Percentiles rank a stretch among this genome's conserved stretches.
These are phyloP conservation scores for Amylostereum areolatum DNA, from an alignment of 1,284 basidiomycete genomes.

Conservation along the genomic window DNA sequence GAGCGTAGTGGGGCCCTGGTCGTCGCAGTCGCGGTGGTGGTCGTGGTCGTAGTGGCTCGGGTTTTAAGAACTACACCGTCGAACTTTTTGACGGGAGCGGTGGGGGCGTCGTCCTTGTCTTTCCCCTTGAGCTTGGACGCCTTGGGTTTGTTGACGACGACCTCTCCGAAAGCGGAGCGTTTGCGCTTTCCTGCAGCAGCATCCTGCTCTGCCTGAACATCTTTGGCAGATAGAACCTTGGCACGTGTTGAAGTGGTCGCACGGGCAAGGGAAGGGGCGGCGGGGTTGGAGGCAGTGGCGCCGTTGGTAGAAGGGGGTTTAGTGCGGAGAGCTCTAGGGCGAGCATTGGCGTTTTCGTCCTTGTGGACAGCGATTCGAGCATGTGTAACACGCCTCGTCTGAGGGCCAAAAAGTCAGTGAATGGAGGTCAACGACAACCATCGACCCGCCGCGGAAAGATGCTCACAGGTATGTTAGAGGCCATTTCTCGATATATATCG, in stretches of 20 bases:
- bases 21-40: conserved; percentile 21
- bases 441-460: background rate
- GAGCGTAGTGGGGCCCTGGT: conserved; percentile 21
- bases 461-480: conserved; percentile 30
- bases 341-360: conserved; percentile 55
- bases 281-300: conserved; percentile 27
- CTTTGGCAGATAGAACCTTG: conserved; percentile 20
- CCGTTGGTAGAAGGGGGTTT: conserved; percentile 46
- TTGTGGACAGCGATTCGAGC: conserved; percentile 47
- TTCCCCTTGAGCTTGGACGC: conserved; percentile 36
- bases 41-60: conserved; percentile 27
- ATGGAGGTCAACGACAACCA: no score
- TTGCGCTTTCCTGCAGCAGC: conserved; percentile 57
- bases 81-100: conserved; percentile 31
- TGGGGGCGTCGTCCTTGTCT: conserved; percentile 28
- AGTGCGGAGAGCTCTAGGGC: conserved; percentile 47
- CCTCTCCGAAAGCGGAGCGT: conserved; percentile 68
- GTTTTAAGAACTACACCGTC: conserved; percentile 50
- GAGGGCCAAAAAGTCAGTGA: background rate
- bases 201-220: conserved; percentile 32
- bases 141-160: conserved; percentile 34
- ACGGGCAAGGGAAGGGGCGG: conserved; percentile 21
- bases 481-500: conserved; percentile 16
- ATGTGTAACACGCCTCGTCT: conserved; percentile 57
- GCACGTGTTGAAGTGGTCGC: conserved; percentile 33